phyloP scores from a whole-genome alignment of 2,329 filamentous ascomycete genomes.

The Alternaria ethzedia region DNA sequence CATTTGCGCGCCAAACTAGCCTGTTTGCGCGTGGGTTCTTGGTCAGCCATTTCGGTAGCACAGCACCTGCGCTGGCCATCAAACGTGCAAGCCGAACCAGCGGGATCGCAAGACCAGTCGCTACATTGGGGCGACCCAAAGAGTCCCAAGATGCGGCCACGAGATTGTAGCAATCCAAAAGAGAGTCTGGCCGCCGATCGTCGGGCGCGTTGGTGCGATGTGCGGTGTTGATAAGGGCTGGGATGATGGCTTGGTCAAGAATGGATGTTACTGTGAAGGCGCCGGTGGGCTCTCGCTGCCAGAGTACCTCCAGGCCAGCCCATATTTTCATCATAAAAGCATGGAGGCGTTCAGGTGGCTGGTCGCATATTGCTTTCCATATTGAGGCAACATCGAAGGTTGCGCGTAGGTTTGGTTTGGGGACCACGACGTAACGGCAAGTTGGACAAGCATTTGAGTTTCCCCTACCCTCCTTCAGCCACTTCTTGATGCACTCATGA shows the following conservation, averaged over 20 bases:
- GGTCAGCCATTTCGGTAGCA: constrained; percentile 33
- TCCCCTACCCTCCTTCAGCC: constrained; percentile 31
- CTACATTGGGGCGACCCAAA: constrained; percentile 28
- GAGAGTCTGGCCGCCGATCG: constrained; percentile 5
- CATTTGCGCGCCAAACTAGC: constrained; percentile 41
- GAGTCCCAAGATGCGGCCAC: constrained; percentile 35
- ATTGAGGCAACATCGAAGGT: constrained; percentile 29
- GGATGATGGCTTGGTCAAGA: constrained; percentile 28
- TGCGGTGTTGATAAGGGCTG: constrained; percentile 23
- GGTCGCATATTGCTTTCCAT: constrained; percentile 36
- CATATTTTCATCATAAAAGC: constrained; percentile 28
- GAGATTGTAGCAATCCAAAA: constrained; percentile 34
- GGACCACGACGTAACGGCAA: constrained; percentile 32
- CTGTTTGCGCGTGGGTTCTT: constrained; percentile 25
- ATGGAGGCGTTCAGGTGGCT: constrained; percentile 25
- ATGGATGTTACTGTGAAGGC: constrained; percentile 28
- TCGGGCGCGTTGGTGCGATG: not conserved
- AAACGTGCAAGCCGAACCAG: constrained; percentile 39
- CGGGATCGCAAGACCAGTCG: constrained; percentile 34
- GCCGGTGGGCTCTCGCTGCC: constrained; percentile 21
- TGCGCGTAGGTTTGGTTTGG: constrained; percentile 9
- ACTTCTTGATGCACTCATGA: constrained; percentile 35
- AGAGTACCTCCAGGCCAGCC: constrained; percentile 25
- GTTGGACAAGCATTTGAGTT: constrained; percentile 36
- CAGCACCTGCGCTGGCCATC: constrained; percentile 30